Evolutionary conservation across 2,329 filamentous ascomycete species (phyloP).

Genomic region (Ophiocordyceps camponoti-rufipedis): DNA sequence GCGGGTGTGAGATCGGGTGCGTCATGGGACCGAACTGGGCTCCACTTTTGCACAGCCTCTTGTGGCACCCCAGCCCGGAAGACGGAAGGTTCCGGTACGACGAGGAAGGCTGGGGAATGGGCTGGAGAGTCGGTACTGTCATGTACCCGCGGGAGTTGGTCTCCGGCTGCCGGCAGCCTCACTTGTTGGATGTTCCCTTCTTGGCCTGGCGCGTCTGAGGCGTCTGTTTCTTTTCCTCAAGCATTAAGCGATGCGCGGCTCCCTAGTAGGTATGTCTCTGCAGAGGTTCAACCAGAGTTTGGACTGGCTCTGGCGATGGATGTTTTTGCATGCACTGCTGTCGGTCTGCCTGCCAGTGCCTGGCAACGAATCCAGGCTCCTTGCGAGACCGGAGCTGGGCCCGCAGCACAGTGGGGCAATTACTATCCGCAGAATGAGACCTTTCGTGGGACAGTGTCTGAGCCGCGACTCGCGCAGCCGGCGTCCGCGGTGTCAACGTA

Average conservation of each 20-base stretch:
- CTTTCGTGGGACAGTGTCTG: no score
- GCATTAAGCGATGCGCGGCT: neutral
- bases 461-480: no score
- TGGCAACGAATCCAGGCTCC: no score
- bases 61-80: no score
- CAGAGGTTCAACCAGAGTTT: neutral
- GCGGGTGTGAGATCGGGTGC: slow-evolving; percentile 9
- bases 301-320: neutral
- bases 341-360: no score
- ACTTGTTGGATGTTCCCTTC: neutral
- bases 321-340: no score
- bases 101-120: no score
- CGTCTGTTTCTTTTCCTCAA: neutral
- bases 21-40: slow-evolving; percentile 17
- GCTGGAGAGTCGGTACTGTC: no score
- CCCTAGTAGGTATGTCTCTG: no score
- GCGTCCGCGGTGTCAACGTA: no score
- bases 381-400: neutral
- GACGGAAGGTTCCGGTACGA: no score
- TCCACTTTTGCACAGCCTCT: neutral
- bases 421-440: neutral
- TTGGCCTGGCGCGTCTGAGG: neutral
- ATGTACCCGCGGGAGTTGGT: no score
- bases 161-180: neutral
- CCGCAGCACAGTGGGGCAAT: neutral